Evolutionary conservation across 371 early-diverging fungal genomes (phyloP), one percentile per base, ranked within the genome.

Genomic region (Apophysomyces ossiformis): DNA sequence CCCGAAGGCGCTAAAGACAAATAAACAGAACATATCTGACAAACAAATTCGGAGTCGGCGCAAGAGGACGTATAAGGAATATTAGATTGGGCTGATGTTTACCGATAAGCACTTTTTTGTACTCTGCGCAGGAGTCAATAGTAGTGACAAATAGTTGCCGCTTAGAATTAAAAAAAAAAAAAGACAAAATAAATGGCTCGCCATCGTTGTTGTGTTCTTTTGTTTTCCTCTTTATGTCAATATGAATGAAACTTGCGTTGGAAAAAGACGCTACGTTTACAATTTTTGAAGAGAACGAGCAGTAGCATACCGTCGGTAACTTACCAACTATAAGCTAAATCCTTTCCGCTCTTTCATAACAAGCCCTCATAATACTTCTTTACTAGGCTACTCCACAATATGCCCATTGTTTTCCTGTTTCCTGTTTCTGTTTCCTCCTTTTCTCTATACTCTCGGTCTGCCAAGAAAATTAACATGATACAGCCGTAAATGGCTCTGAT

Each of bases 381-480:
- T 41, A 41, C 41, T 43, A 37, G 60, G 47, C 18, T 45, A 62
- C 26, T 26, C 32, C 32, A 26, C 32, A 13, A 35, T 26, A 44
- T 16, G 16, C 13, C 47, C 21, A 50, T 62, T 45, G 32, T 62
- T 32, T 32, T 37, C 36, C 15, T 36, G 21, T 44, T 47, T 15
- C 38, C 16, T 46, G 54, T 44, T 45, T 18, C 46, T 45, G 32
- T 62, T 32, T 32, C 18, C 36, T 35, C 16, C 16, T 44, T 47
- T 15, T 21, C 16, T 46, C 38, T 44, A 26, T 18, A 32, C 26
- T 43, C n/a, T 62, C 36, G 46, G 50, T 45, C 37, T 62, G 63
- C 47, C 50, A 37, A 45, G 63, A 50, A 26, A 62, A 32, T 37
- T 12, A 21, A 50, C 21, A 21, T 50, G 21, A 50, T 50, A 50